Conservation (phyloP, 768 basidiomycete genomes). For the Rhodotorula graminis region DNA sequence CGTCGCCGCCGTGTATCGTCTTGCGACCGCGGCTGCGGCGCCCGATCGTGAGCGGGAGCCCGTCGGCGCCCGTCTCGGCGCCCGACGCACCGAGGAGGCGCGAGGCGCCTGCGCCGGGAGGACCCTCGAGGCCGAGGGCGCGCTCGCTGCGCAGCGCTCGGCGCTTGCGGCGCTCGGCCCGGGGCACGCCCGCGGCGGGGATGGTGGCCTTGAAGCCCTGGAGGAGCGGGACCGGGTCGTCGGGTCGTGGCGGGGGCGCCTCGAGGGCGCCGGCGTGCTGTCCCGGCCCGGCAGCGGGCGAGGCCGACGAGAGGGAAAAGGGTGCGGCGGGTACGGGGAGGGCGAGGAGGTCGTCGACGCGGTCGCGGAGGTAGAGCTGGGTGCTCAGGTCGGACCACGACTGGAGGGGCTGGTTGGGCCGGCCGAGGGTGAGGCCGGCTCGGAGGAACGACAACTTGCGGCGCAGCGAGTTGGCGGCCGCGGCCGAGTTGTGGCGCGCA, state of each 20-base stretch:
- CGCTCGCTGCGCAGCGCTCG: conserved; percentile 20
- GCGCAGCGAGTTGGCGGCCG: background rate
- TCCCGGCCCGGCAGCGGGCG: background rate
- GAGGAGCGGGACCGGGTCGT: conserved; percentile 64
- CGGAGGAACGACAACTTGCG: conserved; percentile 25
- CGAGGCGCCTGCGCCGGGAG: conserved; percentile 69
- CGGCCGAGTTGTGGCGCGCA: background rate
- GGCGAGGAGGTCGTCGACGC: conserved; percentile 37
- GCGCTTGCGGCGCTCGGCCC: conserved; percentile 47
- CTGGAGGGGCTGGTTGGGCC: background rate
- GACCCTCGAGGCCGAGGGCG: conserved; percentile 17
- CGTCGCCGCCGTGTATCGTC: conserved; percentile 41
- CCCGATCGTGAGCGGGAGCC: conserved; percentile 51
- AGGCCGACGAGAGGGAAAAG: conserved; percentile 21
- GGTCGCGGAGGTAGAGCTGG: conserved; percentile 36
- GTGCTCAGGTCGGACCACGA: conserved; percentile 13
- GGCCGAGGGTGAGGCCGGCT: conserved; percentile 6
- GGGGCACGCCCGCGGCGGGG: conserved; percentile 76
- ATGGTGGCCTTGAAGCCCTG: conserved; percentile 93
- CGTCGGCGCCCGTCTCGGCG: conserved; percentile 47
- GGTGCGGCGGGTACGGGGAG: conserved; percentile 34
- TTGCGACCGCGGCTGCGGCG: conserved; percentile 46
- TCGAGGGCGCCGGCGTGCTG: background rate
- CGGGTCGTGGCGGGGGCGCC: conserved; percentile 3
- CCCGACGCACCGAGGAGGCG: conserved; percentile 54